Evolutionary conservation across 208 protist species (phyloP), one percentile per base, ranked within the genome.

Genomic region (Leishmania lainsoni): DNA sequence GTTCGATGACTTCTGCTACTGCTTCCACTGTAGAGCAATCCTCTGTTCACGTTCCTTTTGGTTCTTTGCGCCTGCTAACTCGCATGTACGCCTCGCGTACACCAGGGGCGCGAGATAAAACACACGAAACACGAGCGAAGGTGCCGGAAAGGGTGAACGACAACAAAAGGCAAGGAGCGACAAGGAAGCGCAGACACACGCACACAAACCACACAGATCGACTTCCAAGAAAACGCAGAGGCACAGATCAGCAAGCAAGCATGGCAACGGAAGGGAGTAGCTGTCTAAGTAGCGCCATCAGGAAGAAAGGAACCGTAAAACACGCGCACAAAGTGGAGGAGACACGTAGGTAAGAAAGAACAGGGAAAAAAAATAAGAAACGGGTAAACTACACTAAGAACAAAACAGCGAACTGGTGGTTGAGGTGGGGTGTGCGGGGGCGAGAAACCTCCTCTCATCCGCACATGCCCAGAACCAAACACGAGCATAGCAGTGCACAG

Each of bases 161-260:
- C 20, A 16, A 29, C 10, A 39, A 9, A 58, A 66, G n/a, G 29
- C 49, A 20, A 59, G 29, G 26, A 74, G 14, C n/a, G 35, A 73
- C 42, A 29, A 79, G 52, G 58, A 76, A 79, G 75, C 59, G 74
- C 69, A 45, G 42, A n/a, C 32, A 75, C 63, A 49, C 66, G 29
- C 51, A 84, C 22, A 76, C 42, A 48, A 74, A 20, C 20, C 14
- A 72, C 14, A 45, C 35, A 32, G 5, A 20, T 59, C n/a, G 32
- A 48, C 17, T 76, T 59, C 72, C 39, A 76, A 76, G 72, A 76
- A 17, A 9, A 52, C 6, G 48, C 10, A 35, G 32, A n/a, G 52
- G 22, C n/a, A 17, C 48, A 35, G 10, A 32, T 17, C 16, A 77
- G 52, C 4, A 61, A 42, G 8, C n/a, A 12, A 61, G 5, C 8